Conservation (phyloP, 2,329 filamentous ascomycete genomes). For the Alternaria triticina region DNA sequence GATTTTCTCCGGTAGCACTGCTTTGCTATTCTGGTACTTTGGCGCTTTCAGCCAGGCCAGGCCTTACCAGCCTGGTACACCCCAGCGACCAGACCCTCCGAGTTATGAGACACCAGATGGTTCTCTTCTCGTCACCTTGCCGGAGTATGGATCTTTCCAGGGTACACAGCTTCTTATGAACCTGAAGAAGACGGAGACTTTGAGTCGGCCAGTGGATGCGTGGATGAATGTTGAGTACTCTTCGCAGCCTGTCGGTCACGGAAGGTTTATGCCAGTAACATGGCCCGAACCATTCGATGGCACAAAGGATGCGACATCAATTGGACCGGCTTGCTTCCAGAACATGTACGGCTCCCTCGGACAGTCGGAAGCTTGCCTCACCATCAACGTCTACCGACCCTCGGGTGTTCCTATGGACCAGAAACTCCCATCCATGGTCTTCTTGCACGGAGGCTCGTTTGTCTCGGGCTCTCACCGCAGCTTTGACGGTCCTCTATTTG, state of each 20-base stretch:
- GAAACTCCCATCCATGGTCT: constrained; percentile 43
- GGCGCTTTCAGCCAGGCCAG: constrained; percentile 22
- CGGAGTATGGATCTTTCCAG: constrained; percentile 51
- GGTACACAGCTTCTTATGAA: constrained; percentile 49
- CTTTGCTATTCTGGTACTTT: constrained; percentile 32
- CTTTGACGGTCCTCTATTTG: constrained; percentile 45
- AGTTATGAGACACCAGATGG: constrained; percentile 13
- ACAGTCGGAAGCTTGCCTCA: constrained; percentile 46
- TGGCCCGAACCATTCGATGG: constrained; percentile 53
- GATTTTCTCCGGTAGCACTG: constrained; percentile 25
- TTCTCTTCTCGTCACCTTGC: constrained; percentile 39
- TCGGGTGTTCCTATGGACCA: constrained; percentile 30
- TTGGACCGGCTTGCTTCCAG: constrained; percentile 55
- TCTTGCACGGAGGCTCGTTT: constrained; percentile 41
- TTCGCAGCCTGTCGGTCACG: constrained; percentile 48
- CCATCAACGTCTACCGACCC: constrained; percentile 41
- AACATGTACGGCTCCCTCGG: constrained; percentile 41
- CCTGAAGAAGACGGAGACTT: constrained; percentile 35
- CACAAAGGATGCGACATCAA: constrained; percentile 46
- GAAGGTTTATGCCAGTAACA: constrained; percentile 51
- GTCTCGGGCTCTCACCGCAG: constrained; percentile 37
- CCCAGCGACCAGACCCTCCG: constrained; percentile 12
- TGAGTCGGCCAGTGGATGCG: constrained; percentile 51
- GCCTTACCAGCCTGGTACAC: constrained; percentile 9
- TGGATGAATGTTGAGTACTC: constrained; percentile 59